Base-by-base conservation (phyloP, 148 eudicot genomes). In the Rhododendron kiyosumense region DNA sequence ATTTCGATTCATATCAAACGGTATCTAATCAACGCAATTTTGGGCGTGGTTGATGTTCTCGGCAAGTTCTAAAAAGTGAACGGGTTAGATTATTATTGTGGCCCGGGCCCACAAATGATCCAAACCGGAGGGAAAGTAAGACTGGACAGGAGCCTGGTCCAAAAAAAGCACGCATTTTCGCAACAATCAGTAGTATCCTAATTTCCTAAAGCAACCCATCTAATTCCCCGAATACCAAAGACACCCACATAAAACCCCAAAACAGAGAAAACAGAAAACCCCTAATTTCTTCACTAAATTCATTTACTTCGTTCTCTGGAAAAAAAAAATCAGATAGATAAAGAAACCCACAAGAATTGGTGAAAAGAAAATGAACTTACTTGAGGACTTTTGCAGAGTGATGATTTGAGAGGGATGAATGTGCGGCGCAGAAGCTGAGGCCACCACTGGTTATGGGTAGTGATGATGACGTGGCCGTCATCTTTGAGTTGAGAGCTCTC, bases 351-450 rank as follows among this genome's bases (percentile, higher is more conserved):
- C 26, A 36, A 28, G 78, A 69, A 24, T 79, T 36, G 8, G 48
- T 51, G 48, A 88, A 87, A 45, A 79, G 86, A 83, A 86, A 1
- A 74, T 84, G 9, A 12, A 81, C 74, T 84, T 71, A 87, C 90
- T 22, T 85, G 77, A 85, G 78, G 86, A 57, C 85, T 76, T 52
- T 26, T 20, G 87, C 74, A 82, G 85, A 78, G 43, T 41, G 84
- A 51, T 67, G 77, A 49, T 77, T 81, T 22, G 81, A 84, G 85
- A 78, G 43, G 22, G 85, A 76, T 67, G 76, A 49, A 12, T 52
- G 82, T 14, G 81, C 75, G 59, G 63, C 46, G 3, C 85, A 82
- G 12, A 78, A 51, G 51, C 61, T 82, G 57, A 65, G 49, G 28
- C 74, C 75, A 9, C 82, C 81, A 78, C 83, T 52, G 85, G 54